Conservation (phyloP, 2,329 filamentous ascomycete genomes). For the Purpureocillium takamizusanense region DNA sequence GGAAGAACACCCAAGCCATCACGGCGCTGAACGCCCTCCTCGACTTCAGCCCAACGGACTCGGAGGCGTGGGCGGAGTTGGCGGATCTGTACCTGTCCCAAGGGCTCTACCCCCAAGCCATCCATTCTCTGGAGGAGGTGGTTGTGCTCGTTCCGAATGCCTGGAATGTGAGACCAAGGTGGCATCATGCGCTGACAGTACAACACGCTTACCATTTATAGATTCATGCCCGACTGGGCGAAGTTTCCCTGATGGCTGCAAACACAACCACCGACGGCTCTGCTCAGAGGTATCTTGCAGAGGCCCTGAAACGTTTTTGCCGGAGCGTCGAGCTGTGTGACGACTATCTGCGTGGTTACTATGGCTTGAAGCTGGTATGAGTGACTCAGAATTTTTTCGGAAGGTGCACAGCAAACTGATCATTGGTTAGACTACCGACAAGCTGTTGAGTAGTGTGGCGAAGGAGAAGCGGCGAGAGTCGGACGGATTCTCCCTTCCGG, state of each 20-base stretch:
- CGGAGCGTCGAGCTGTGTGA: conserved; percentile 91
- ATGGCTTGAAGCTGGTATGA: conserved; percentile 74
- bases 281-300: conserved; percentile 48
- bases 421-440: conserved; percentile 35
- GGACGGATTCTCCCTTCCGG: conserved; percentile 45
- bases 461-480: conserved; percentile 34
- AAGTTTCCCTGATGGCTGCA: conserved; percentile 67
- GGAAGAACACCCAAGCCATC: conserved; percentile 63
- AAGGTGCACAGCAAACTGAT: background rate
- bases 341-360: conserved; percentile 84
- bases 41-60: conserved; percentile 79
- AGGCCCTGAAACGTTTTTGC: conserved; percentile 77
- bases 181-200: background rate
- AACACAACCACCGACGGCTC: conserved; percentile 31
- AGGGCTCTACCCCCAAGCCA: conserved; percentile 71
- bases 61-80: conserved; percentile 88
- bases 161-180: conserved; percentile 68
- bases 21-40: conserved; percentile 65
- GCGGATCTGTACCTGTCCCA: conserved; percentile 77
- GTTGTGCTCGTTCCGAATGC: conserved; percentile 80
- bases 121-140: conserved; percentile 86
- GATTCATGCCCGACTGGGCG: conserved; percentile 81
- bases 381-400: background rate
- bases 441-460: conserved; percentile 32
- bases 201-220: conserved; percentile 26